A percentile compares a stretch with the other conserved stretches of the same genome.
phyloP scores from a whole-genome alignment of 2,329 filamentous ascomycete genomes.

The Aureobasidium sp. region DNA sequence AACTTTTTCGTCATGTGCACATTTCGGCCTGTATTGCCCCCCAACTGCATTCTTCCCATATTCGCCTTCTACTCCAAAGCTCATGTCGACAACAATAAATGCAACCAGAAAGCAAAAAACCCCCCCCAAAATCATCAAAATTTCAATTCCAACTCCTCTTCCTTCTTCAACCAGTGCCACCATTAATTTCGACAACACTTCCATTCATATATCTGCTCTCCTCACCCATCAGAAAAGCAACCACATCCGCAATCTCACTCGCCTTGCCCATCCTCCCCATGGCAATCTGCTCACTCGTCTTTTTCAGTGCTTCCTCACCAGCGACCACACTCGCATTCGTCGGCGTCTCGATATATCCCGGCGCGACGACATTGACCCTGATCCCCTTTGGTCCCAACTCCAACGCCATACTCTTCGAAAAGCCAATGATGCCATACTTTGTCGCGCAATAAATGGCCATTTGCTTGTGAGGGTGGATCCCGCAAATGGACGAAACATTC shows the following conservation, averaged over 20 bases:
- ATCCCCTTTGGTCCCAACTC: conserved; percentile 34
- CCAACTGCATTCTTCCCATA: too few relatives aligned
- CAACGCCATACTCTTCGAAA: conserved; percentile 40
- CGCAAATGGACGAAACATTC: conserved; percentile 38
- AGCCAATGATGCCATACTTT: conserved; percentile 40
- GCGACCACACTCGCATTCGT: conserved; percentile 45
- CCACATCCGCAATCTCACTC: conserved; percentile 46
- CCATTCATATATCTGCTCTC: conserved; percentile 43
- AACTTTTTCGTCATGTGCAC: too few relatives aligned
- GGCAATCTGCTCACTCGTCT: conserved; percentile 34
- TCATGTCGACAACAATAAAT: too few relatives aligned
- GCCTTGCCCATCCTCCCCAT: conserved; percentile 38
- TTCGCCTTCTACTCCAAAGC: too few relatives aligned
- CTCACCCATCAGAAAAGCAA: conserved; percentile 43
- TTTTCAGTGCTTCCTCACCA: conserved; percentile 39
- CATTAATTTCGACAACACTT: conserved; percentile 43
- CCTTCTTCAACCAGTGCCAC: conserved; percentile 27
- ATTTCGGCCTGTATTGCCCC: too few relatives aligned
- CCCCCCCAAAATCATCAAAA: too few relatives aligned
- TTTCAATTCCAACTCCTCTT: too few relatives aligned
- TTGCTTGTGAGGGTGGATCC: conserved; percentile 30
- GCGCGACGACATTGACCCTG: conserved; percentile 35
- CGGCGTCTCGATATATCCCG: conserved; percentile 41
- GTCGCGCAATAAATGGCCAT: conserved; percentile 38
- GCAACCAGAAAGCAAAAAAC: too few relatives aligned